Base-by-base conservation (phyloP, 225 moss, liverwort and hornwort genomes). In the Bryum argenteum region DNA sequence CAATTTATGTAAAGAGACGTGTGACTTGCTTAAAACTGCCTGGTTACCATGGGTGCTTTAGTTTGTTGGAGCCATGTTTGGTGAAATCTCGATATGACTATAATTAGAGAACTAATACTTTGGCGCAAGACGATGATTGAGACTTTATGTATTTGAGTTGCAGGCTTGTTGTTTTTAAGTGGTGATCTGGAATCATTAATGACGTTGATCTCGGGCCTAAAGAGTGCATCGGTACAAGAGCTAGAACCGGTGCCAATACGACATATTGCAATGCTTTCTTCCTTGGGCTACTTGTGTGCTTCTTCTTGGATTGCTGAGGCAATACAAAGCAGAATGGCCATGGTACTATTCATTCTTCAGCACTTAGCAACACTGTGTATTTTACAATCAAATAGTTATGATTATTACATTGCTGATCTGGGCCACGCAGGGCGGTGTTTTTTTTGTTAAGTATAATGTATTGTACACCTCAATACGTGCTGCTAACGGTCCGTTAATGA, bases 131-230 rank as follows among this genome's bases (percentile, higher is more conserved):
- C 45, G 18, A 38, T 50, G 47, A 55, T 73, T 3, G 33, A 55
- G 59, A 43, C 37, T 73, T 61, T 42, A 65, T 52, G 28, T 71
- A 38, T 70, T 73, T 73, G 72, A 58, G 56, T 84, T 64, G 78
- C 88, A 98, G 97, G 98, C 39, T 80, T 94, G 75, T 72, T 98
- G 54, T 94, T 98, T 79, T 85, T 98, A 15, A 81, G 72, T 60
- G 65, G 66, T 66, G 89, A 98, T 79, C 65, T 43, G 11, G 84
- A 89, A 61, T 85, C 88, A 72, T 69, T 88, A 62, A 47, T 56
- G 82, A 78, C 67, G 53, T 58, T 98, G 54, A 70, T 88, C 39
- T 77, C 83, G 70, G 70, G 75, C 60, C 80, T 94, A 8, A 88
- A 80, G 75, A 83, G 63, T 77, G 69, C 82, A 50, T 83, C 85